Evolutionary conservation across 2,329 filamentous ascomycete species (phyloP).

Genomic region (Trichoderma sp.): DNA sequence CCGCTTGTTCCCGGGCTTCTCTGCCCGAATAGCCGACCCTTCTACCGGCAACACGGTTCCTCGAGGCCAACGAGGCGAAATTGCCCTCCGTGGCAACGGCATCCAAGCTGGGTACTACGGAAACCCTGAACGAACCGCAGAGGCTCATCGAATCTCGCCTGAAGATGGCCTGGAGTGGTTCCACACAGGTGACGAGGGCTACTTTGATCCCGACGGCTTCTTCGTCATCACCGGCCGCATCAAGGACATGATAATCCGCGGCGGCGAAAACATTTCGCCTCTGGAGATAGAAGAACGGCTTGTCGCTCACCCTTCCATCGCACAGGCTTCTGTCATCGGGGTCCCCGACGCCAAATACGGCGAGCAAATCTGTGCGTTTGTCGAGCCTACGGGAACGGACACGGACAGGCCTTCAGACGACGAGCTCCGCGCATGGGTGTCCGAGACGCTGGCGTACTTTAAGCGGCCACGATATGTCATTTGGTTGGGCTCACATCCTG

Average conservation of each 20-base stretch:
- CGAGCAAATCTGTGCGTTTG: constrained; percentile 75
- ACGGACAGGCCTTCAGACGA: background rate
- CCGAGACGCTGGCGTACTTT: background rate
- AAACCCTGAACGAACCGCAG: background rate
- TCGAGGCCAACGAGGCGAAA: constrained; percentile 8
- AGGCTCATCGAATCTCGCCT: background rate
- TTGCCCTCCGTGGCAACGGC: constrained; percentile 3
- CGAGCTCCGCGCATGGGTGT: background rate
- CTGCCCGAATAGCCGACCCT: background rate
- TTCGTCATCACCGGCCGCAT: constrained; percentile 78
- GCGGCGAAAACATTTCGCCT: constrained; percentile 86
- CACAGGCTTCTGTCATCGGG: constrained; percentile 73
- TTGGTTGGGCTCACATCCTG: background rate
- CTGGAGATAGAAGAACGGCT: constrained; percentile 80
- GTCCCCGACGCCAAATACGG: constrained; percentile 73
- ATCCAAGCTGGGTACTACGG: constrained; percentile 7
- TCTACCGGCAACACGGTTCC: background rate
- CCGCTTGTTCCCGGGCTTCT: constrained; percentile 5
- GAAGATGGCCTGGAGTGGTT: constrained; percentile 57
- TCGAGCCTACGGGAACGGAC: constrained; percentile 34
- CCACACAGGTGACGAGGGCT: constrained; percentile 79
- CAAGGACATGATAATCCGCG: constrained; percentile 84
- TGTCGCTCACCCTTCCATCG: constrained; percentile 63
- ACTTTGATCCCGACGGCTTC: constrained; percentile 73
- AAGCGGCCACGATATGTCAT: constrained; percentile 1